These are phyloP conservation scores for Pistacia vera DNA, from an alignment of 345 rosid species.

Conservation along the genomic window DNA sequence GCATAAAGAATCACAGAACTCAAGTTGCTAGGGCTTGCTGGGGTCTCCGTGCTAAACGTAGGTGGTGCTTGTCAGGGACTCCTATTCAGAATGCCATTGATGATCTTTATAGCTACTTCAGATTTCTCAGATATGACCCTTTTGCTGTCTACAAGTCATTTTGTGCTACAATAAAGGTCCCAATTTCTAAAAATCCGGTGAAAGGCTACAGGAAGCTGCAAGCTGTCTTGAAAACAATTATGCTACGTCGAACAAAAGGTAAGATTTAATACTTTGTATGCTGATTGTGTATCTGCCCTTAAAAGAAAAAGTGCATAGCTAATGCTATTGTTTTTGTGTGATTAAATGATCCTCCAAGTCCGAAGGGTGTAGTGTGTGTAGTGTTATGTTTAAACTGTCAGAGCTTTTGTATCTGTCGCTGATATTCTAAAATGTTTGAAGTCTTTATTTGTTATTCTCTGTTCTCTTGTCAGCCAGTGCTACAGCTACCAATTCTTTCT, in stretches of 20 bases:
- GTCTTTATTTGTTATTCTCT: not conserved
- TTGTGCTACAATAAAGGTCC: slow-evolving; percentile 63
- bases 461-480: not conserved
- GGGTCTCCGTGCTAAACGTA: slow-evolving; percentile 97
- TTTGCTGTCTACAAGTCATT: slow-evolving; percentile 64
- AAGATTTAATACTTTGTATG: slow-evolving; percentile 16
- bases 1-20: slow-evolving; percentile 94
- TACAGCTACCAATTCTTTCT: not conserved
- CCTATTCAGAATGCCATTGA: slow-evolving; percentile 98
- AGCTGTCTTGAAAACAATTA: slow-evolving; percentile 83
- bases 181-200: slow-evolving; percentile 58
- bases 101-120: slow-evolving; percentile 96
- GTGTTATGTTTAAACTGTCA: not conserved
- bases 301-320: not conserved
- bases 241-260: slow-evolving; percentile 99
- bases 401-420: not conserved
- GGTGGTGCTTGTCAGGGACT: slow-evolving; percentile 99
- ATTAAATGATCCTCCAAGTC: not conserved
- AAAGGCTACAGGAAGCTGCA: slow-evolving; percentile 82
- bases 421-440: not conserved
- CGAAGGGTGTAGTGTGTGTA: not conserved
- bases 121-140: slow-evolving; percentile 93
- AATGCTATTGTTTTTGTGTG: not conserved
- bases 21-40: slow-evolving; percentile 98
- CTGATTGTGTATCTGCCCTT: not conserved